A percentile compares a stretch with the other conserved stretches of the same genome.
Evolutionary conservation across 2,329 filamentous ascomycete genomes (phyloP).

Genomic region (Fusarium tuaranense): DNA sequence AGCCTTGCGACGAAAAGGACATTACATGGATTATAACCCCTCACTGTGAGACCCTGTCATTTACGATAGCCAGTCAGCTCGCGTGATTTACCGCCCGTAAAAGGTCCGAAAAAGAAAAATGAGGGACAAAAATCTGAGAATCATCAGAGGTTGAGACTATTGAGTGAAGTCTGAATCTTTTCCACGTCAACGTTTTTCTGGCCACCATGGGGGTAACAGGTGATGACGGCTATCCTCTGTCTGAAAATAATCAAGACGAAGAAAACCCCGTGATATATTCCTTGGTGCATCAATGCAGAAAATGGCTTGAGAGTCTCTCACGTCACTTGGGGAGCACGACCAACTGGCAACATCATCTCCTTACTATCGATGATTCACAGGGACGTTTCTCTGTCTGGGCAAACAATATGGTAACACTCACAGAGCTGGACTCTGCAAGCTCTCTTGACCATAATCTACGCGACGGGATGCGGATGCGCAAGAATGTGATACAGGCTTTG

Average conservation of each 20-base stretch:
- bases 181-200: neutral
- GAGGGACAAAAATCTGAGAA: neutral
- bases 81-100: neutral
- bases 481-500: neutral
- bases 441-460: neutral
- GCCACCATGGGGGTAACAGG: neutral
- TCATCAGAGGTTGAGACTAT: neutral
- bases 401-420: neutral
- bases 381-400: neutral
- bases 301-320: neutral
- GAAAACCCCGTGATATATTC: neutral
- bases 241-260: neutral
- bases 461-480: neutral
- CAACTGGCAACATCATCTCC: neutral
- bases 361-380: neutral
- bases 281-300: neutral
- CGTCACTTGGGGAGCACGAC: neutral
- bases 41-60: neutral
- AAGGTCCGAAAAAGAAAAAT: neutral
- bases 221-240: neutral
- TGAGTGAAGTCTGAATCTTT: neutral
- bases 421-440: neutral
- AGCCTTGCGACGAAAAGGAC: neutral
- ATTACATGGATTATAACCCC: neutral
- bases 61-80: neutral